Conservation (phyloP, 192 early-diverging fungal genomes). For the Mortierella antarctica region DNA sequence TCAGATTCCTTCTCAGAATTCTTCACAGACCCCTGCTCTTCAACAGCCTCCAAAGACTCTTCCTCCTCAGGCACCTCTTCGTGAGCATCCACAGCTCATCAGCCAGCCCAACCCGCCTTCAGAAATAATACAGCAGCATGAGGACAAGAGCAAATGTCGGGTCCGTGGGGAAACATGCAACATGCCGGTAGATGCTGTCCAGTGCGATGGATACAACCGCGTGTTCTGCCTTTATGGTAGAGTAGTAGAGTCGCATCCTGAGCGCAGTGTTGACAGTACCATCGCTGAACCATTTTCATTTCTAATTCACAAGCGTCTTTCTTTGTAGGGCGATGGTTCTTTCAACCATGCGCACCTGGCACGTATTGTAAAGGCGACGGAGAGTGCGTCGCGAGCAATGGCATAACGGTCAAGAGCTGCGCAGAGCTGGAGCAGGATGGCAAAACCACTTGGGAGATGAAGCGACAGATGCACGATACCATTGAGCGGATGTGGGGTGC, state of each 20-base stretch:
- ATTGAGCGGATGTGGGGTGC: slow-evolving; percentile 22
- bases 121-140: not conserved
- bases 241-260: not conserved
- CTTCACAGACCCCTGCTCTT: not conserved
- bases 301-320: not conserved
- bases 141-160: too few species aligned
- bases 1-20: too few species aligned
- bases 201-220: slow-evolving; percentile 31
- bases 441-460: not conserved
- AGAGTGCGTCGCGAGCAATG: slow-evolving; percentile 28
- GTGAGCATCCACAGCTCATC: too few species aligned
- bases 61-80: too few species aligned
- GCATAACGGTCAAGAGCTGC: slow-evolving; percentile 21
- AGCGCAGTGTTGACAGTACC: not conserved
- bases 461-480: not conserved
- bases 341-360: slow-evolving; percentile 28
- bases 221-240: slow-evolving; percentile 19
- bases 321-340: slow-evolving; percentile 11
- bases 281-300: not conserved
- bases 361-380: slow-evolving; percentile 24
- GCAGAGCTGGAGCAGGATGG: slow-evolving; percentile 5
- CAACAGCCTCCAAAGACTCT: too few species aligned
- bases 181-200: not conserved
- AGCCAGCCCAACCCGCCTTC: not conserved
- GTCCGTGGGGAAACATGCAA: too few species aligned